A percentile compares a stretch with the other conserved stretches of the same genome.
These are phyloP conservation scores for Fomitopsis serialis DNA, from an alignment of 768 basidiomycete species.

Conservation along the genomic window DNA sequence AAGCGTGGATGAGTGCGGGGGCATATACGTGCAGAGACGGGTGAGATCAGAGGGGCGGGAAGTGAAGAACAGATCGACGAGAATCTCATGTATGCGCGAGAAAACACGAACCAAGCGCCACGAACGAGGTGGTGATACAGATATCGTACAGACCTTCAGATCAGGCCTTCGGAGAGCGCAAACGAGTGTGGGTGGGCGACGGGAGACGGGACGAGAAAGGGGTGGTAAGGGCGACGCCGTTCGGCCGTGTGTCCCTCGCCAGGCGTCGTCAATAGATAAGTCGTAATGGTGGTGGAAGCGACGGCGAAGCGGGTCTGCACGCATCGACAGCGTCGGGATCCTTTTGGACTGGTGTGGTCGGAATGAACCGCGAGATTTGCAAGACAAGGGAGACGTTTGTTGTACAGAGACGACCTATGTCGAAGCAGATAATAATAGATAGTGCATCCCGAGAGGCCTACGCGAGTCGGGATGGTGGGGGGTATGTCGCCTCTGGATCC, in stretches of 20 bases:
- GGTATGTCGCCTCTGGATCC: neutral
- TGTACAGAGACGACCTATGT: neutral
- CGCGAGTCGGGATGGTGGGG: neutral
- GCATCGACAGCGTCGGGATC: neutral
- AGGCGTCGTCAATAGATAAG: neutral
- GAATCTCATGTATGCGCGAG: neutral
- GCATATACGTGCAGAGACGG: neutral
- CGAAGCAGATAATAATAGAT: constrained; percentile 17
- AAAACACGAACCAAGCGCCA: too few relatives aligned
- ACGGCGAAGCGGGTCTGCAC: neutral
- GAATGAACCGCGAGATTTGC: neutral
- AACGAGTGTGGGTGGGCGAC: neutral
- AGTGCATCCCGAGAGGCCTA: neutral
- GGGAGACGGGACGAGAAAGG: neutral
- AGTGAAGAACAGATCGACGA: neutral
- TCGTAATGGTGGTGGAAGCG: neutral
- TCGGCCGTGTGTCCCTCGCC: neutral
- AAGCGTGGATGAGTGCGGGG: neutral
- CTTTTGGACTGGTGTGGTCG: neutral
- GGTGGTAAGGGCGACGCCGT: neutral
- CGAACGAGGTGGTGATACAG: neutral
- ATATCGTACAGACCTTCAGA: neutral
- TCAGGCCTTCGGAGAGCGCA: too few relatives aligned
- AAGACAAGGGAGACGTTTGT: neutral
- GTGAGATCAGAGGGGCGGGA: neutral